Base-by-base conservation (phyloP, 768 basidiomycete genomes). In the Boletus rufocinnamomeus region DNA sequence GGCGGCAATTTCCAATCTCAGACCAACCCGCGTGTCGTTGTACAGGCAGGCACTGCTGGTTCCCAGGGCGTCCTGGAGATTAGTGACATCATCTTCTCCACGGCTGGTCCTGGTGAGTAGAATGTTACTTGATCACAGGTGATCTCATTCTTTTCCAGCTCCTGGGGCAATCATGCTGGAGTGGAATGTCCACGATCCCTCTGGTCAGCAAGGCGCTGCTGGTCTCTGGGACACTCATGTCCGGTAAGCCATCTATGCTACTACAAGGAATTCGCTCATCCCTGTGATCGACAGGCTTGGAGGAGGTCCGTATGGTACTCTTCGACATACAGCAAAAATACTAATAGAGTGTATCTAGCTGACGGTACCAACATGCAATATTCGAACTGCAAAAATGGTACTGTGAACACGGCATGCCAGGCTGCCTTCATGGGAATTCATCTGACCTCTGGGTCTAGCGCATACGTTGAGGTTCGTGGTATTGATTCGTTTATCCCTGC, bases 351-450 rank as follows among this genome's bases (percentile, higher is more conserved):
- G 9, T 11, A 32, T 37, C 9, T 61, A 84, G 84, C 79, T 60
- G 73, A 70, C 16, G 85, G 85, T 4, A 84, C 83, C 13, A 79
- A 85, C 53, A 66, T 86, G 44, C 77, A 85, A 62, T 30, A 44
- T 16, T 45, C 62, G 1, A 70, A 74, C 25, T 86, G 84, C 56
- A 77, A 79, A 4, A 71, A 71, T 27, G 80, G 79, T 10, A 69
- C 73, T 34, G 74, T 74, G 37, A 74, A 73, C 47, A 60, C 75
- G 21, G 68, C 69, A 8, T 91, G 90, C 63, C 77, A 79, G 27
- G 85, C 86, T 32, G 84, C 87, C 4, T 91, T 86, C 75, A 63
- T 91, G 55, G 82, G 74, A 6, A 72, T 92, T 13, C 86, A 91
- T 65, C 68, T 92, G 28, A 86, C 80, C 0, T 28, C 76, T 5